Evolutionary conservation across 2,329 filamentous ascomycete genomes (phyloP).

Genomic region (Fusarium albosuccineum): DNA sequence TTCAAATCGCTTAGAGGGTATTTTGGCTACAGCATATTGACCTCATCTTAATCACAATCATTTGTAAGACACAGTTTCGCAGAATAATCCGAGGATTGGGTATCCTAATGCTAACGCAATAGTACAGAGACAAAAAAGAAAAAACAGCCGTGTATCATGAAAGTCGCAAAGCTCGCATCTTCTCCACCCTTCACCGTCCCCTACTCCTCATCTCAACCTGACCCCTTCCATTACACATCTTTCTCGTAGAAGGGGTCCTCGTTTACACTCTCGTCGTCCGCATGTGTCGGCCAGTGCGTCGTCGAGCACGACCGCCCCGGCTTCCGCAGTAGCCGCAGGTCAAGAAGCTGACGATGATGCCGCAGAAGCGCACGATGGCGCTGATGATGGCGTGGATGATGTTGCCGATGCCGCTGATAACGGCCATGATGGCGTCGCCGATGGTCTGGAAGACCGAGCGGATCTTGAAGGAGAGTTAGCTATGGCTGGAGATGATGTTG

Average conservation of each 20-base stretch:
- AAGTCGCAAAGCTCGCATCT: slow-evolving; percentile 23
- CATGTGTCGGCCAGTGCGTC: slow-evolving; percentile 29
- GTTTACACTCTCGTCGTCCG: slow-evolving; percentile 34
- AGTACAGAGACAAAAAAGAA: slow-evolving; percentile 30
- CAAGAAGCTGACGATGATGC: slow-evolving; percentile 76
- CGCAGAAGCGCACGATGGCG: slow-evolving; percentile 74
- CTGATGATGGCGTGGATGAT: slow-evolving; percentile 76
- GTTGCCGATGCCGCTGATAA: slow-evolving; percentile 74
- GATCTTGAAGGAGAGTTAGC: slow-evolving; percentile 61
- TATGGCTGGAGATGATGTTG: background rate
- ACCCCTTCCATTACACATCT: slow-evolving; percentile 3
- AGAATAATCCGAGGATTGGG: slow-evolving; percentile 40
- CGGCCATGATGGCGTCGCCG: slow-evolving; percentile 74
- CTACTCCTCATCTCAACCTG: background rate
- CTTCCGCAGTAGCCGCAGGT: slow-evolving; percentile 63
- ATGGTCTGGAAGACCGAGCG: slow-evolving; percentile 72
- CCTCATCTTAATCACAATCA: no score
- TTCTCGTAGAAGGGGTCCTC: background rate
- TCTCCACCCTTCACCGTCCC: background rate
- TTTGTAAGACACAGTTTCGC: background rate
- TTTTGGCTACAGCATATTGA: background rate
- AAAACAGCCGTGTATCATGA: slow-evolving; percentile 27
- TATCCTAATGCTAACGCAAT: slow-evolving; percentile 45
- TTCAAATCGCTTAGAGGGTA: no score
- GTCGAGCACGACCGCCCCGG: slow-evolving; percentile 27